Conservation (phyloP, 768 basidiomycete genomes). For the Tricholoma sp. region DNA sequence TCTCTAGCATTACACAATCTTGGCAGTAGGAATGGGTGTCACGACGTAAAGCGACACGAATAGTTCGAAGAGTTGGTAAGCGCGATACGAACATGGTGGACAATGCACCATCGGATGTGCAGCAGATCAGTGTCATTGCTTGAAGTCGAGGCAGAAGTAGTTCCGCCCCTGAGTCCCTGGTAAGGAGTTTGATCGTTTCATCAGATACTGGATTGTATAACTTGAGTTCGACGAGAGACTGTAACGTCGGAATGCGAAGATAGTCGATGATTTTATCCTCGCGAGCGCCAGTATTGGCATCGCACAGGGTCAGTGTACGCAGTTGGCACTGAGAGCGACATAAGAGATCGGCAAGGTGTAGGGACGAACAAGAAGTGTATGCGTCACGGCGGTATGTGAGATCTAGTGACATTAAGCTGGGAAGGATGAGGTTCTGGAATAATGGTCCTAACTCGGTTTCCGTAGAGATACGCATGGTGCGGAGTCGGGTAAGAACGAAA, state of each 20-base stretch:
- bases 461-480: too few relatives aligned
- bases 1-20: not conserved
- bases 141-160: not conserved
- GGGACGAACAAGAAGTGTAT: not conserved
- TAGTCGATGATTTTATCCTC: not conserved
- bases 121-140: not conserved
- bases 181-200: not conserved
- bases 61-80: not conserved
- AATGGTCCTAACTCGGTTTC: too few relatives aligned
- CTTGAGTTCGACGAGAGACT: not conserved
- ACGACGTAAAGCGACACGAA: not conserved
- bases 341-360: not conserved
- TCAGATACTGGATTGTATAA: not conserved
- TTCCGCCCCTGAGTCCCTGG: not conserved
- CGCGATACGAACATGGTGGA: not conserved
- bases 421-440: too few relatives aligned
- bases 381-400: too few relatives aligned
- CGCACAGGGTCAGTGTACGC: not conserved
- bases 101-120: not conserved
- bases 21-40: not conserved
- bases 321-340: not conserved
- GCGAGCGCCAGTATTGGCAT: not conserved
- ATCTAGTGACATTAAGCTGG: too few relatives aligned
- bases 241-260: not conserved
- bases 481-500: too few relatives aligned